Base-by-base conservation (phyloP, 805 yeast species). In the Wickerhamomyces chambardii region DNA sequence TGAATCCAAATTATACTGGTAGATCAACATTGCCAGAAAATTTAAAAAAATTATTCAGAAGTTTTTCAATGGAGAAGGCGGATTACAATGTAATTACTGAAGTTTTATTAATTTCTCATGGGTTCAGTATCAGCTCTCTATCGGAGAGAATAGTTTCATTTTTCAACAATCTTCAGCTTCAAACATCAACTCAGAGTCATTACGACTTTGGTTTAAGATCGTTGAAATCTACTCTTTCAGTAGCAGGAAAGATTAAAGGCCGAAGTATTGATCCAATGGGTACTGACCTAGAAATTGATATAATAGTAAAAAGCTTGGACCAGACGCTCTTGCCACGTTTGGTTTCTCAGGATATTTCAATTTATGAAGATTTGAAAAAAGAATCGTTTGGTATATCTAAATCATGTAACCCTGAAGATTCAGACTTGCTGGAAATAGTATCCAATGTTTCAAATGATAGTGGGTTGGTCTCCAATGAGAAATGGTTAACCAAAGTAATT, bases 151-250 rank as follows among this genome's bases (percentile, higher is more conserved):
- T 83, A 15, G 84, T 81, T 0, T 64, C 71, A 0, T 64, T 84
- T 22, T 80, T 85, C 41, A 40, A 41, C 1, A 51, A 49, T 1
- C 51, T 90, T n/a, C 48, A 53, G 3, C n/a, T 14, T 0, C 33
- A 38, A 0, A 55, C 75, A 11, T 66, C 83, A 0, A 17, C 40
- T 0, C 95, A 85, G 48, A 50, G 55, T 5, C 97, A 90, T 51
- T 90, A 90, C 46, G 97, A 90, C 48, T 90, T 90, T 68, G 95
- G 97, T 0, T 58, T 90, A 30, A 66, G 97, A 39, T 78, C 95
- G 0, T 54, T 90, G 38, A 90, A 89, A 48, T 66, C 76, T 28
- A 73, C 79, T 1, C 53, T 90, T 15, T 56, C 63, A 8, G 70
- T 69, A 36, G 77, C 89, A 43, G 84, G 86, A 2, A 42, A 49